Base-by-base conservation (phyloP, 1,284 basidiomycete species). In the Vanrija pseudolonga region DNA sequence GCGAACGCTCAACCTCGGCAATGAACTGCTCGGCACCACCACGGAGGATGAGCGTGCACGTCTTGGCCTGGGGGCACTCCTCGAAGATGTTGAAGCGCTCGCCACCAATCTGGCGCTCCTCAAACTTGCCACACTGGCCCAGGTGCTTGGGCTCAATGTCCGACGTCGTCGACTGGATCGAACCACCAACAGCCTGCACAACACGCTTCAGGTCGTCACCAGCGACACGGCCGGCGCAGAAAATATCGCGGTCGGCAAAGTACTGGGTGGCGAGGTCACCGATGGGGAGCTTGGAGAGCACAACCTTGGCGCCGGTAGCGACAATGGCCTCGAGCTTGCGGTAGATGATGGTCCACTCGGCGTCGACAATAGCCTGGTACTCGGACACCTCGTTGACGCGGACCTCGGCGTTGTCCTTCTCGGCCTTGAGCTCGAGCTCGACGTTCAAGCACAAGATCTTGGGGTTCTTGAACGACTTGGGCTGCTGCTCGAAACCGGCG, bases 341-440 rank as follows among this genome's bases (percentile, higher is more conserved):
- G 79, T 94, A 98, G 74, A 99, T 99, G 77, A 99, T 98, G 69
- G 94, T 89, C 96, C 96, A 99, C 76, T 99, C 96, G 23, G 96
- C 96, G 71, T 99, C 93, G 54, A 99, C 96, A 64, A 99, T 97
- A 6, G 94, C 93, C 78, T 99, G 96, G 76, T 99, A 99, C 68
- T 97, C 93, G 20, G 90, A 87, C 22, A 99, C 95, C 46, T 90
- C 88, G 71, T 97, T 92, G 48, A 99, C 91, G 36, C 96, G 86
- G 43, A 99, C 89, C 78, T 99, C 96, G 9, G 96, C 96, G 65
- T 99, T 99, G 78, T 99, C 96, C 77, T 98, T 96, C 79, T 99
- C 96, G 0, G 96, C 96, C 79, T 99, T 99, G 68, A 99, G 83
- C 78, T 99, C 96, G 55, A 99, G 84, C 77, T 99, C 96, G 64